A percentile compares a stretch with the other conserved stretches of the same genome.
Conservation (phyloP, 192 early-diverging fungal genomes). For the Cladochytrium replicatum region DNA sequence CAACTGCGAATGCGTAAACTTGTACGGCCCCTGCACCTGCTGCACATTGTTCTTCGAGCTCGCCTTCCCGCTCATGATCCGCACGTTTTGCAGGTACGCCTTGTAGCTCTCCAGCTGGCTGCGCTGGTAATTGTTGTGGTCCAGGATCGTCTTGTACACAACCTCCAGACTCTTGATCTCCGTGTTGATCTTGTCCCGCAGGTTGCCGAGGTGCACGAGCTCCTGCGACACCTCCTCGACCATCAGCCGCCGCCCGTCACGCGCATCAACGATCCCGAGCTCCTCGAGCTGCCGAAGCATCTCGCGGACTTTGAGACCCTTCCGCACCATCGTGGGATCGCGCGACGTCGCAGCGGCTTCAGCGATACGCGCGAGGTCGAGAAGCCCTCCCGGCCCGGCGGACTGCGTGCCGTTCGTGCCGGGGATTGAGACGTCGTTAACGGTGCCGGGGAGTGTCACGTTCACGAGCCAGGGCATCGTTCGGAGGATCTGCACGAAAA, state of each 20-base stretch:
- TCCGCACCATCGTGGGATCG: slow-evolving; percentile 79
- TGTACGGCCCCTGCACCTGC: slow-evolving; percentile 61
- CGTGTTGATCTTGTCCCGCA: slow-evolving; percentile 76
- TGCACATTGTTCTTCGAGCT: slow-evolving; percentile 14
- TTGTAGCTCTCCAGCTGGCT: slow-evolving; percentile 90
- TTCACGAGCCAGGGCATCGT: slow-evolving; percentile 62
- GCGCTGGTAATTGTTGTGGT: slow-evolving; percentile 86
- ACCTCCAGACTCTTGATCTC: slow-evolving; percentile 68
- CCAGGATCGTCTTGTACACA: slow-evolving; percentile 86
- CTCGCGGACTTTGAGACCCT: slow-evolving; percentile 91
- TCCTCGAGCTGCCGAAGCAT: slow-evolving; percentile 83
- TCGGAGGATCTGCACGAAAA: slow-evolving; percentile 87
- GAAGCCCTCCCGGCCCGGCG: too few relatives aligned
- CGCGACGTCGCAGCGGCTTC: slow-evolving; percentile 82
- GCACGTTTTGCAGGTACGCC: slow-evolving; percentile 88
- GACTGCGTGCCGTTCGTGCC: too few relatives aligned
- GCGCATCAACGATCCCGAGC: slow-evolving; percentile 58
- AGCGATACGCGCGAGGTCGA: slow-evolving; percentile 59
- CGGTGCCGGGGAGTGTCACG: slow-evolving; percentile 13
- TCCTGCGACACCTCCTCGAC: slow-evolving; percentile 85
- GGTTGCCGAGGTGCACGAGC: slow-evolving; percentile 79
- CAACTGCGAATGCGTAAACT: slow-evolving; percentile 71
- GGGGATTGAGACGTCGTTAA: too few relatives aligned
- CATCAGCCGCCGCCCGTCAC: slow-evolving; percentile 70
- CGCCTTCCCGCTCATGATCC: slow-evolving; percentile 54